Conservation (phyloP, 179 eudicot species). For the Camellia oleifera region DNA sequence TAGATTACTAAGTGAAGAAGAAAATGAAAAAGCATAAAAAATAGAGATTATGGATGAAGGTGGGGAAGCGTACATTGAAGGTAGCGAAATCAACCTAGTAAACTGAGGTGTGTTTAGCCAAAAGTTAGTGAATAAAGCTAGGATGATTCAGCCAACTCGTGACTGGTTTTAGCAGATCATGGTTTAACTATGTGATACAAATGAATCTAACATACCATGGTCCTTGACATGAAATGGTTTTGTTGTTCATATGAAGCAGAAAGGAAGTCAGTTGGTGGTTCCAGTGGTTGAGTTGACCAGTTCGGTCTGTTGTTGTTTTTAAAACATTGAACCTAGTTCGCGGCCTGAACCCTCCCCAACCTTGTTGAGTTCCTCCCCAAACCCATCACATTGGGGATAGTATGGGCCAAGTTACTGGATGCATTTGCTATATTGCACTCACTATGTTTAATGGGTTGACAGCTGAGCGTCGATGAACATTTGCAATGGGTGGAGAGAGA, state of each 20-base stretch:
- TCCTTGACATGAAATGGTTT: background rate
- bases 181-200: background rate
- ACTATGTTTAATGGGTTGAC: too few species aligned
- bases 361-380: too few species aligned
- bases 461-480: too few species aligned
- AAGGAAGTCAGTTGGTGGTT: background rate
- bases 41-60: background rate
- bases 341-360: too few species aligned
- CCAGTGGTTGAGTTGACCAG: background rate
- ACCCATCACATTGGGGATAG: too few species aligned
- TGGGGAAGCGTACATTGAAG: background rate
- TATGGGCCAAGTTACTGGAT: too few species aligned
- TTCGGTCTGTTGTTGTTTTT: too few species aligned
- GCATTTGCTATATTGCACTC: too few species aligned
- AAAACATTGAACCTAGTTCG: too few species aligned
- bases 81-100: background rate
- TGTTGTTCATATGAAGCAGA: background rate
- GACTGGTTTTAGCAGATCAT: background rate
- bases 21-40: background rate
- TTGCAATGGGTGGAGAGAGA: too few species aligned
- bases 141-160: background rate
- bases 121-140: background rate
- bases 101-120: background rate
- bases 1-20: background rate
- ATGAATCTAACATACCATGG: background rate